A percentile compares a stretch with the other conserved stretches of the same genome.
Conservation (phyloP, 768 basidiomycete species). For the Kwoniella europaea region DNA sequence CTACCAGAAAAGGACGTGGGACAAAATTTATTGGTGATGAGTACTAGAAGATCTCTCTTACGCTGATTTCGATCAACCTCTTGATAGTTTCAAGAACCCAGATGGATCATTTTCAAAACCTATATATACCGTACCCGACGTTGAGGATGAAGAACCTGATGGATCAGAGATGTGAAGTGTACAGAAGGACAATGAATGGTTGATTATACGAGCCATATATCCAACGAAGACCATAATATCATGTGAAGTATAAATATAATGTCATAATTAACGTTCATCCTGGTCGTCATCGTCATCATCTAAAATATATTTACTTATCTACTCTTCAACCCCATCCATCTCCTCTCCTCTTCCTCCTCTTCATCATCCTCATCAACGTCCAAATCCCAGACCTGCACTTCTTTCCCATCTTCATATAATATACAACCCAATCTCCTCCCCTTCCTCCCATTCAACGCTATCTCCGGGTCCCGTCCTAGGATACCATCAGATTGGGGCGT, state of each 20-base stretch:
- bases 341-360: slow-evolving; percentile 26
- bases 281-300: too few relatives aligned
- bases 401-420: slow-evolving; percentile 27
- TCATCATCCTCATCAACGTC: slow-evolving; percentile 39
- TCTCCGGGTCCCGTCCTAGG: not conserved
- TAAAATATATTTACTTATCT: too few relatives aligned
- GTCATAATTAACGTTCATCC: too few relatives aligned
- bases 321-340: slow-evolving; percentile 11
- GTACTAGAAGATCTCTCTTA: too few relatives aligned
- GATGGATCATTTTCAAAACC: slow-evolving; percentile 39
- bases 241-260: too few relatives aligned
- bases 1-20: too few relatives aligned
- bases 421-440: slow-evolving; percentile 45
- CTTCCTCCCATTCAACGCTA: slow-evolving; percentile 41
- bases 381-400: slow-evolving; percentile 40
- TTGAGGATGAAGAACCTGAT: slow-evolving; percentile 45
- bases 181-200: too few relatives aligned
- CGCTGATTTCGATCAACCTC: too few relatives aligned
- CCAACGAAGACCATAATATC: too few relatives aligned
- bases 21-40: too few relatives aligned
- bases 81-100: slow-evolving; percentile 26
- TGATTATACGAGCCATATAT: too few relatives aligned
- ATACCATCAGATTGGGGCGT: not conserved
- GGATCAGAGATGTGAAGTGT: slow-evolving; percentile 12
- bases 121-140: slow-evolving; percentile 47